Base-by-base conservation (phyloP, 805 yeast species). In the Pichia rugopelliculosa region DNA sequence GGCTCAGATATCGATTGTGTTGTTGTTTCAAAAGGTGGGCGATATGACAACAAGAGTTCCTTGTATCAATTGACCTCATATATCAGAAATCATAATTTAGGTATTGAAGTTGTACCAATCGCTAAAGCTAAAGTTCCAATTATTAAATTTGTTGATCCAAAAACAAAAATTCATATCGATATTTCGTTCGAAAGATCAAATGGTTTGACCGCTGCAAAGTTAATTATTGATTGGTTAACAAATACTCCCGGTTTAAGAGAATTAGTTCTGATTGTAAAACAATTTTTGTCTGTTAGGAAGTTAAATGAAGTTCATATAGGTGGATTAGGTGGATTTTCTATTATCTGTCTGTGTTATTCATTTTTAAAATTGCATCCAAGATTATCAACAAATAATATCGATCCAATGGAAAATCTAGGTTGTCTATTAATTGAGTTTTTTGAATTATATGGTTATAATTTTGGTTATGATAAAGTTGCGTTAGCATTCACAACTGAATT, bases 1-100 rank as follows among this genome's bases (percentile, higher is more conserved):
- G 96, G 96, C 2, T 87, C 96, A 0, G 99, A 91, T 71, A 88
- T 91, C 27, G 99, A 91, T 65, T 82, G 93, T 81, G 97, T 90
- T 40, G 77, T 91, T 22, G 71, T 82, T 4, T 84, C 95, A 21
- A 66, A 72, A 17, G 66, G 69, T 13, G 80, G 82, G 3, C 76
- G 73, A 52, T 74, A 77, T 55, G 88, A 78, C 56, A 76, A 74
- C 49, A 76, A 87, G 59, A 73, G 79, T n/a, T 69, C 77, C 22
- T 66, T 91, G 41, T 89, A 82, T 61, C 82, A 81, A 56, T 69
- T 91, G 11, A 80, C 96, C 2, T 79, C 88, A 6, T 77, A 74
- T 56, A 70, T 91, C 52, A 74, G 87, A 56, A 71, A 75, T 37
- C 68, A 72, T 38, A 73, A 75, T 13, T 65, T 88, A 40, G 95